Conservation (phyloP, 495 filamentous ascomycete genomes). For the Bacidia gigantensis region DNA sequence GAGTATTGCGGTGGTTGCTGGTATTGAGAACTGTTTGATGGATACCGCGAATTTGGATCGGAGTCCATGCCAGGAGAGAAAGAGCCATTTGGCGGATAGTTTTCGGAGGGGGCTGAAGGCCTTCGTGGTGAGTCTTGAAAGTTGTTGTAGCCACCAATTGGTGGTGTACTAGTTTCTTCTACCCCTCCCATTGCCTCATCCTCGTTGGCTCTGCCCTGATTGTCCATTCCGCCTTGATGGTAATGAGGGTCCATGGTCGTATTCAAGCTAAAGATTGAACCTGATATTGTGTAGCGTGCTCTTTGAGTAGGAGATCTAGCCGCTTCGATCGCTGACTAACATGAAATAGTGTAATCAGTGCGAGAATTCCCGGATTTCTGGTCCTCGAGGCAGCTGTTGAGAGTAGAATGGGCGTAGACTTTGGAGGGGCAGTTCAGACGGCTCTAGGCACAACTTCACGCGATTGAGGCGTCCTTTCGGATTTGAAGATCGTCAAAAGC, state of each 20-base stretch:
- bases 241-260: slow-evolving; percentile 19
- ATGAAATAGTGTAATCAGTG: too few species aligned
- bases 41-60: slow-evolving; percentile 28
- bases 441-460: not conserved
- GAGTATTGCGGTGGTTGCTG: slow-evolving; percentile 33
- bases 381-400: too few species aligned
- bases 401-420: too few species aligned
- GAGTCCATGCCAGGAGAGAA: slow-evolving; percentile 29
- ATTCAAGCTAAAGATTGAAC: too few species aligned
- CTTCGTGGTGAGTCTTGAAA: slow-evolving; percentile 28
- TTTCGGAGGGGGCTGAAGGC: slow-evolving; percentile 31
- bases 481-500: not conserved
- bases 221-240: slow-evolving; percentile 20
- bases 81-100: slow-evolving; percentile 31
- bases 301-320: too few species aligned
- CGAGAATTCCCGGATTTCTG: too few species aligned
- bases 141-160: slow-evolving; percentile 18
- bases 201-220: slow-evolving; percentile 12
- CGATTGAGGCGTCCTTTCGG: not conserved
- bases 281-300: not conserved
- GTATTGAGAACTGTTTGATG: slow-evolving; percentile 27
- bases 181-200: slow-evolving; percentile 25
- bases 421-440: not conserved
- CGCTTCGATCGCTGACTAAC: not conserved
- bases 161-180: slow-evolving; percentile 25